Evolutionary conservation across 371 early-diverging fungal species (phyloP).

Genomic region (Circinella minor): DNA sequence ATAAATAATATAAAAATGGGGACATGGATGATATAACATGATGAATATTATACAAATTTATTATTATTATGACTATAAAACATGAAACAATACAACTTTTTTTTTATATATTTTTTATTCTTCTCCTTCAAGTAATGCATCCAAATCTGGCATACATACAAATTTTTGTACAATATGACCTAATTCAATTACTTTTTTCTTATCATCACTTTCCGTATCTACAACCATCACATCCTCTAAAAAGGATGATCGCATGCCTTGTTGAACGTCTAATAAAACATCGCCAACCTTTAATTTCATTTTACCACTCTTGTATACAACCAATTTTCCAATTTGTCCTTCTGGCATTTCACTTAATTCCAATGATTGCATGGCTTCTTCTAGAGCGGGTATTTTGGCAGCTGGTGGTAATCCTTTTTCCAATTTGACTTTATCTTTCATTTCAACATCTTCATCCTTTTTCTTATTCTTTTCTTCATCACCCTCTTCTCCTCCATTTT

Average conservation of each 20-base stretch:
- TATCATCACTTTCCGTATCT: conserved; percentile 52
- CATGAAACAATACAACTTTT: too few relatives aligned
- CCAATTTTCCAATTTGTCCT: conserved; percentile 71
- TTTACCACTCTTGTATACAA: conserved; percentile 75
- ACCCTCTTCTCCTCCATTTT: conserved; percentile 33
- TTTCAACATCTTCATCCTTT: conserved; percentile 31
- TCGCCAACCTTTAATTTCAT: conserved; percentile 73
- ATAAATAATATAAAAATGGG: too few relatives aligned
- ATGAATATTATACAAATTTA: too few relatives aligned
- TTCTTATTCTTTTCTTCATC: conserved; percentile 36
- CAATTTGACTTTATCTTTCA: conserved; percentile 37
- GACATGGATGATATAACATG: too few relatives aligned
- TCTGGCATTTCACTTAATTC: conserved; percentile 47
- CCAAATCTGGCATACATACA: conserved; percentile 70
- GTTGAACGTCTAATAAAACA: conserved; percentile 63
- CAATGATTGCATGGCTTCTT: conserved; percentile 37
- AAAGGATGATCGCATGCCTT: conserved; percentile 64
- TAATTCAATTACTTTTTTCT: conserved; percentile 60
- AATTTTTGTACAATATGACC: conserved; percentile 69
- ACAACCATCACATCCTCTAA: conserved; percentile 66
- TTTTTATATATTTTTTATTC: conserved; percentile 18
- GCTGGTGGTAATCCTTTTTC: conserved; percentile 46
- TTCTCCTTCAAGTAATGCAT: conserved; percentile 46
- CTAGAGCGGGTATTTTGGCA: conserved; percentile 44
- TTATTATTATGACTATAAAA: too few relatives aligned